Evolutionary conservation across 371 early-diverging fungal species (phyloP).

Genomic region (Actinomortierella wolfii): DNA sequence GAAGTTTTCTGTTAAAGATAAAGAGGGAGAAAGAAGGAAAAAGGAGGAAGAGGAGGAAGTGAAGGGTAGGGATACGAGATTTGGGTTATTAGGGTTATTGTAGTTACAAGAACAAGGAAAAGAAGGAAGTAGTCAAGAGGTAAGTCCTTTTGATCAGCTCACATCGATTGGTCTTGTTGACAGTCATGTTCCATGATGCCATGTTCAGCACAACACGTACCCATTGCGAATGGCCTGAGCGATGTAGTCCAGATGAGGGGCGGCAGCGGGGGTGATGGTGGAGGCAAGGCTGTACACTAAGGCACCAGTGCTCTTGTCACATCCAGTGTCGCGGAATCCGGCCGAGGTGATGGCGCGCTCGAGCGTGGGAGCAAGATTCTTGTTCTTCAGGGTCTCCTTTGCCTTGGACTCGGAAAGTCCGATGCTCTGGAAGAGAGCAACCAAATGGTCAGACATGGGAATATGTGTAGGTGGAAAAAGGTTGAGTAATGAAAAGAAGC

Average conservation of each 20-base stretch:
- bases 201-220: no score
- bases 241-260: conserved; percentile 74
- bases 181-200: no score
- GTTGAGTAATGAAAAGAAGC: not conserved
- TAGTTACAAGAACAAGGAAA: not conserved
- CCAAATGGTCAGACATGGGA: conserved; percentile 54
- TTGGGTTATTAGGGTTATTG: conserved; percentile 1
- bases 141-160: not conserved
- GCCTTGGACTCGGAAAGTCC: conserved; percentile 92
- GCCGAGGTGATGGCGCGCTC: conserved; percentile 68
- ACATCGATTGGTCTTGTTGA: no score
- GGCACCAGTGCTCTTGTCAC: conserved; percentile 74
- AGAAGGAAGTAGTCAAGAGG: not conserved
- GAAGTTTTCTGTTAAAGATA: conserved; percentile 54
- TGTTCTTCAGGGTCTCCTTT: conserved; percentile 93
- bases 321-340: conserved; percentile 56
- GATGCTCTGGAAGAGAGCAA: conserved; percentile 78
- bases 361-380: conserved; percentile 86
- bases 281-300: conserved; percentile 89
- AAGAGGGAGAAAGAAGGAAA: not conserved
- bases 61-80: not conserved
- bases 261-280: conserved; percentile 79
- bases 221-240: conserved; percentile 75
- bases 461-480: not conserved
- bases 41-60: not conserved